Evolutionary conservation across 2,329 filamentous ascomycete genomes (phyloP).

Genomic region (Cryphonectria nitschkei): DNA sequence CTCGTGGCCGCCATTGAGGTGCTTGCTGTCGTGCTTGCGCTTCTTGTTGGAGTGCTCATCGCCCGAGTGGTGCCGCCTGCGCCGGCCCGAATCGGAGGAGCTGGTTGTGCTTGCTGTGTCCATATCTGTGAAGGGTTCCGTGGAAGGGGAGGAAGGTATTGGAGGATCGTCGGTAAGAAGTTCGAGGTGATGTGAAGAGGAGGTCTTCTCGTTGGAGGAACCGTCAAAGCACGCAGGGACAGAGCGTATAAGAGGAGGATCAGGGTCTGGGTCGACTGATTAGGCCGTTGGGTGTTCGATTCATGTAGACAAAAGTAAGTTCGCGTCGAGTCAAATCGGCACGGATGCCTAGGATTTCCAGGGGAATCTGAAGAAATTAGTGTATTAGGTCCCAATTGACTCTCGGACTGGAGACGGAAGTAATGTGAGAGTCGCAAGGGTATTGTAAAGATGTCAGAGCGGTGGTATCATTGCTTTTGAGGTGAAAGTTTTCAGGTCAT

Average conservation of each 20-base stretch:
- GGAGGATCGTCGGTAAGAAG: neutral
- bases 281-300: neutral
- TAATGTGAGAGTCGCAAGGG: neutral
- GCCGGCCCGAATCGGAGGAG: constrained; percentile 22
- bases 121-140: constrained; percentile 7
- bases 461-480: neutral
- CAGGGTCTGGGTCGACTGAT: neutral
- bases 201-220: neutral
- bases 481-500: neutral
- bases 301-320: neutral
- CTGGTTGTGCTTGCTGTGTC: constrained; percentile 26
- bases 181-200: too few species aligned
- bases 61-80: constrained; percentile 23
- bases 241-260: neutral
- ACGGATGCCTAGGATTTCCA: neutral
- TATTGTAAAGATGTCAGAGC: neutral
- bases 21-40: constrained; percentile 30
- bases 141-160: too few species aligned
- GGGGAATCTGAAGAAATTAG: neutral
- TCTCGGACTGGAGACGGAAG: neutral
- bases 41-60: constrained; percentile 29
- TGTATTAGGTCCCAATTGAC: neutral
- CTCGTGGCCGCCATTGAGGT: constrained; percentile 35
- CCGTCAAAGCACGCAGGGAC: neutral
- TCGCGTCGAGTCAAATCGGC: neutral